Conservation (phyloP, 2,329 filamentous ascomycete species). For the Aspergillus luchuensis region DNA sequence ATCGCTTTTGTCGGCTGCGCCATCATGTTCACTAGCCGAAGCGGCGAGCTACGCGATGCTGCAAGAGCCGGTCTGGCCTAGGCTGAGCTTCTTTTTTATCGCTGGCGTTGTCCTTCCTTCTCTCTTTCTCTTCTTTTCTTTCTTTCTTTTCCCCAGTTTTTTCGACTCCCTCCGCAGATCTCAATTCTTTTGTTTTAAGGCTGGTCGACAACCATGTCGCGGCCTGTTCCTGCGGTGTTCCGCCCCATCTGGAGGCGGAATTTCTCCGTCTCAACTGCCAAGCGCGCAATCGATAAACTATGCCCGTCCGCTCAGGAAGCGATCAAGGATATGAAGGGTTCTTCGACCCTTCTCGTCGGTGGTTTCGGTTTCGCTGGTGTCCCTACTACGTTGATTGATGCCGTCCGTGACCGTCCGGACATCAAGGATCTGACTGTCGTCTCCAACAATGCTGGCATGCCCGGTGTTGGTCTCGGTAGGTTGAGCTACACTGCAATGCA, state of each 20-base stretch:
- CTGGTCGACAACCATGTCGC: constrained; percentile 29
- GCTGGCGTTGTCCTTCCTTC: constrained; percentile 12
- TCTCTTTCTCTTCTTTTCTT: constrained; percentile 13
- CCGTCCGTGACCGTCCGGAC: constrained; percentile 62
- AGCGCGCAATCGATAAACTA: constrained; percentile 73
- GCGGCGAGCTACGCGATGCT: constrained; percentile 10
- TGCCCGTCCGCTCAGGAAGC: constrained; percentile 69
- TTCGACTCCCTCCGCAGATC: constrained; percentile 7
- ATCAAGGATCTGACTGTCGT: constrained; percentile 69
- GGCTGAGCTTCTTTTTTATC: constrained; percentile 21
- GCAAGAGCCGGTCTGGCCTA: neutral
- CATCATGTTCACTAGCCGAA: constrained; percentile 27
- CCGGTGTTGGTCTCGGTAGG: constrained; percentile 70
- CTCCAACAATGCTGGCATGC: constrained; percentile 79
- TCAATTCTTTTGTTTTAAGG: constrained; percentile 12
- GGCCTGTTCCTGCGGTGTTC: constrained; percentile 33
- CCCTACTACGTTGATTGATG: constrained; percentile 56
- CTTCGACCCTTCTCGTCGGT: constrained; percentile 71
- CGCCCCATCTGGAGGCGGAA: constrained; percentile 50
- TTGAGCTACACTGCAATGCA: too few relatives aligned
- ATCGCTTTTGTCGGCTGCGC: constrained; percentile 16
- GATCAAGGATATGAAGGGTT: constrained; percentile 70
- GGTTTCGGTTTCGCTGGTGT: constrained; percentile 76
- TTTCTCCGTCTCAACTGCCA: constrained; percentile 66
- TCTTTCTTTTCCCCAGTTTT: constrained; percentile 4